Percentiles rank a stretch among this genome's conserved stretches.
These are phyloP conservation scores for Diaporthe sp. DNA, from an alignment of 2,329 filamentous ascomycete species.

Conservation along the genomic window DNA sequence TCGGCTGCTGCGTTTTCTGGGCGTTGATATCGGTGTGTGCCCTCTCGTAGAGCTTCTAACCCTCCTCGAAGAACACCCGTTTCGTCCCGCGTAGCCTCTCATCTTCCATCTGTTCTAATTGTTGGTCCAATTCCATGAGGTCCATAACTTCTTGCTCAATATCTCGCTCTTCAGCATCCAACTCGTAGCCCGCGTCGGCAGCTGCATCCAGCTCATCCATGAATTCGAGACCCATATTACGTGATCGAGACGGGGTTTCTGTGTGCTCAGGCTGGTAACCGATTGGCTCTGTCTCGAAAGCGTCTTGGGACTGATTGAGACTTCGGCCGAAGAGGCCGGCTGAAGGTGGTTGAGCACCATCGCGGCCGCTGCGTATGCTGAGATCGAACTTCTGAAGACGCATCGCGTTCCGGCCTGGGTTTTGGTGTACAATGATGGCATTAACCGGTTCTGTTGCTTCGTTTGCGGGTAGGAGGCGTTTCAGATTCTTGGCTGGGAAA, in stretches of 20 bases:
- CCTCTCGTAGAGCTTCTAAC: conserved; percentile 44
- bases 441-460: conserved; percentile 57
- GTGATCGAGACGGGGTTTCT: conserved; percentile 42
- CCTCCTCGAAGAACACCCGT: conserved; percentile 67
- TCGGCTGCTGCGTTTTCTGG: background rate
- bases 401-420: conserved; percentile 57
- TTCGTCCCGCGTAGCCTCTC: conserved; percentile 63
- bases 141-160: conserved; percentile 74
- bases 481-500: conserved; percentile 46
- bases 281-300: conserved; percentile 18
- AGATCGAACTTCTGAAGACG: conserved; percentile 63
- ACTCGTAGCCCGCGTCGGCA: conserved; percentile 65
- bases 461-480: conserved; percentile 39
- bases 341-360: conserved; percentile 50
- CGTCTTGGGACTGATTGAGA: conserved; percentile 35
- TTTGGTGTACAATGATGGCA: conserved; percentile 70
- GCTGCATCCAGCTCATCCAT: conserved; percentile 65
- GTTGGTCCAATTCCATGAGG: conserved; percentile 76
- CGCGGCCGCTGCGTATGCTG: conserved; percentile 56
- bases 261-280: conserved; percentile 26
- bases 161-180: conserved; percentile 62
- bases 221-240: conserved; percentile 60
- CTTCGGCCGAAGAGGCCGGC: conserved; percentile 31
- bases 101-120: conserved; percentile 68
- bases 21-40: conserved; percentile 39